A percentile compares a stretch with the other conserved stretches of the same genome.
Conservation (phyloP, 1,284 basidiomycete species). For the Rhodotorula sp. region DNA sequence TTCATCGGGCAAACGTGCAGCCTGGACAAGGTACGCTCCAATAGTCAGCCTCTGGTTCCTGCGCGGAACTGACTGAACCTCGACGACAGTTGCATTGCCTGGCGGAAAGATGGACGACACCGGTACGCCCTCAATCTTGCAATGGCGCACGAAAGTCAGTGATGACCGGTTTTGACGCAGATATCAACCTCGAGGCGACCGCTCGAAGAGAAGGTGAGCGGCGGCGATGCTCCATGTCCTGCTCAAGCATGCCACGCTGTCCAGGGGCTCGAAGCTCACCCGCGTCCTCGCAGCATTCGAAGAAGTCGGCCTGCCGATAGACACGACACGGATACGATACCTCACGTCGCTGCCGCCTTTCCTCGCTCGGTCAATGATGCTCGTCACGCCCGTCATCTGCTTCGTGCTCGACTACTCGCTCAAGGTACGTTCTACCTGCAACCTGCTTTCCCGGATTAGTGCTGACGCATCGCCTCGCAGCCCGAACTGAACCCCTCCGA, state of each 20-base stretch:
- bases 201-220: constrained; percentile 41
- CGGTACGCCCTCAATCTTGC: constrained; percentile 1
- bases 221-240: not conserved
- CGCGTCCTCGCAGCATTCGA: constrained; percentile 35
- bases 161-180: not conserved
- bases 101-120: constrained; percentile 42
- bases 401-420: constrained; percentile 36
- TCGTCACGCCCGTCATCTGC: constrained; percentile 41
- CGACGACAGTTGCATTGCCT: constrained; percentile 35
- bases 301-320: constrained; percentile 42
- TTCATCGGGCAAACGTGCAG: not conserved
- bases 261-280: too few species aligned
- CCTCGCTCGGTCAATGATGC: constrained; percentile 37
- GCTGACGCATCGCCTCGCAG: constrained; percentile 5
- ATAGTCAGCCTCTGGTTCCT: not conserved
- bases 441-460: not conserved
- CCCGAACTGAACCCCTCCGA: constrained; percentile 39
- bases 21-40: constrained; percentile 38
- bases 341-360: constrained; percentile 41
- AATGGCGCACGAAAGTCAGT: rapidly evolving
- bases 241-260: too few species aligned
- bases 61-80: not conserved
- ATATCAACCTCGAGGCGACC: constrained; percentile 41
- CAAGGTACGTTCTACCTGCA: not conserved
- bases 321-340: constrained; percentile 36